phyloP scores from a whole-genome alignment of 2,329 filamentous ascomycete genomes.

The Colletotrichum coccodes region DNA sequence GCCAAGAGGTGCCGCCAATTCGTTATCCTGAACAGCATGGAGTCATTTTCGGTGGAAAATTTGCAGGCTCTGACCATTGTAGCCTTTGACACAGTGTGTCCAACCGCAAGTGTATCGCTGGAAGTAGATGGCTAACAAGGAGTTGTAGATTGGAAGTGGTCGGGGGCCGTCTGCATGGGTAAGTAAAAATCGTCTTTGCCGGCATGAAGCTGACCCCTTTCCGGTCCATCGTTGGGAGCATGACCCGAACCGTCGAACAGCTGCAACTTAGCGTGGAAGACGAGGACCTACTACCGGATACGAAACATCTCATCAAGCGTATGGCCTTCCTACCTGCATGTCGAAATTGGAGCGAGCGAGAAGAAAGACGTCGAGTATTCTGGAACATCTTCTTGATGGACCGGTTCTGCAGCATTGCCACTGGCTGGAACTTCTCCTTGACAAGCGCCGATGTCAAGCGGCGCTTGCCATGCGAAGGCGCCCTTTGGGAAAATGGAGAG shows the following conservation, averaged over 20 bases:
- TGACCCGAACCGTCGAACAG: conserved; percentile 51
- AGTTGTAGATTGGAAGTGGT: conserved; percentile 44
- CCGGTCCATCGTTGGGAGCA: conserved; percentile 44
- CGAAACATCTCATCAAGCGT: conserved; percentile 44
- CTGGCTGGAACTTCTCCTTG: conserved; percentile 49
- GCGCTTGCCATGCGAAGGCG: conserved; percentile 51
- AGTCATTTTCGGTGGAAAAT: conserved; percentile 47
- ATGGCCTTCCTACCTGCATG: conserved; percentile 46
- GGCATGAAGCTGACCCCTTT: neutral
- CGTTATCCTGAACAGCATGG: conserved; percentile 46
- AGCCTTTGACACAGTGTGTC: conserved; percentile 45
- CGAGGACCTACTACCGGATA: conserved; percentile 38
- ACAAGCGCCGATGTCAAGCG: conserved; percentile 48
- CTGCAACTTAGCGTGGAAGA: conserved; percentile 48
- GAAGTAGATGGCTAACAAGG: neutral
- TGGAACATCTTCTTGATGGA: conserved; percentile 54
- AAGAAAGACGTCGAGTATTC: conserved; percentile 51
- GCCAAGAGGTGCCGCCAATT: conserved; percentile 41
- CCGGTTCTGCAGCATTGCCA: conserved; percentile 51
- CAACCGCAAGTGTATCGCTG: neutral
- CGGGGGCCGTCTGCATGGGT: conserved; percentile 45
- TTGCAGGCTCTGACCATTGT: conserved; percentile 47
- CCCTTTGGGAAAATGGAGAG: conserved; percentile 48
- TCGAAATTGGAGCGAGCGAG: conserved; percentile 47
- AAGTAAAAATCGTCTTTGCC: no score